Evolutionary conservation across 2,329 filamentous ascomycete genomes (phyloP).

Genomic region (Xylariaceae sp.): DNA sequence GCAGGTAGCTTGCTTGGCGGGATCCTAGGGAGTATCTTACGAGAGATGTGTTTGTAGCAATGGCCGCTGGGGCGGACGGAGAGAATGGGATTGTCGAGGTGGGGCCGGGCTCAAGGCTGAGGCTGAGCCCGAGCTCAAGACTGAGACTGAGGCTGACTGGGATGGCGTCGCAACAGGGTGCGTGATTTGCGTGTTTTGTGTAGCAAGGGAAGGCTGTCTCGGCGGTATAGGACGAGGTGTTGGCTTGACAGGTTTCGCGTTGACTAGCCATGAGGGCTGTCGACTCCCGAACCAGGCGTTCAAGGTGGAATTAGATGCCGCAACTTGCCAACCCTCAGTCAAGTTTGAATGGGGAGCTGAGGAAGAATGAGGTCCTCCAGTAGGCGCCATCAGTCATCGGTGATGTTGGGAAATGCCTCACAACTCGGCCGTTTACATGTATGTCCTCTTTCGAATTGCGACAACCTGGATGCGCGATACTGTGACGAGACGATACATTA

Average conservation of each 20-base stretch:
- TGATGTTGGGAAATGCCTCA: constrained; percentile 9
- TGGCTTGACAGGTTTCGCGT: constrained; percentile 35
- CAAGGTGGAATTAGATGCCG: constrained; percentile 45
- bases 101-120: too few relatives aligned
- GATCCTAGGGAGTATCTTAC: constrained; percentile 22
- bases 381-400: constrained; percentile 31
- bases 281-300: constrained; percentile 44
- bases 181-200: constrained; percentile 6
- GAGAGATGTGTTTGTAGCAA: constrained; percentile 22
- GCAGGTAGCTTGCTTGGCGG: background rate
- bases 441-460: constrained; percentile 13
- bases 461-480: constrained; percentile 11
- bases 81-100: constrained; percentile 2
- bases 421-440: constrained; percentile 15
- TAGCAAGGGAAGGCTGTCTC: constrained; percentile 13
- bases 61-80: constrained; percentile 4
- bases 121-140: constrained; percentile 4
- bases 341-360: constrained; percentile 12
- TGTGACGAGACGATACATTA: constrained; percentile 2
- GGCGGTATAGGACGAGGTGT: constrained; percentile 32
- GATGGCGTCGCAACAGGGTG: constrained; percentile 11
- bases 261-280: constrained; percentile 40
- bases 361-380: constrained; percentile 21
- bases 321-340: constrained; percentile 34
- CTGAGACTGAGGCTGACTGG: constrained; percentile 9